These are phyloP conservation scores for Polyporus tsugae DNA, from an alignment of 1,284 basidiomycete genomes.

Conservation along the genomic window DNA sequence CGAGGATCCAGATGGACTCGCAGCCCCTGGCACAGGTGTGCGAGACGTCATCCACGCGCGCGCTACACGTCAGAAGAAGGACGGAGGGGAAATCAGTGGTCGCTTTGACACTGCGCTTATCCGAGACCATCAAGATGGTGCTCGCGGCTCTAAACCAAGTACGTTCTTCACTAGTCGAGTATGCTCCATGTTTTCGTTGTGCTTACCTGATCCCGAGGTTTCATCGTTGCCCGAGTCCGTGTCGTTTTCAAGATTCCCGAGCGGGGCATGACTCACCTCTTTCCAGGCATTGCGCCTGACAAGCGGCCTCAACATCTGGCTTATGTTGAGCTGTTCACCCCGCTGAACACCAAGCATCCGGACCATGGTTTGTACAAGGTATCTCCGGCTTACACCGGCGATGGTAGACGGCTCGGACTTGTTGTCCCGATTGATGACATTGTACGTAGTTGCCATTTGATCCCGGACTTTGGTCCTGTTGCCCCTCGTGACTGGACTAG, in stretches of 20 bases:
- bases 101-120: slow-evolving; percentile 33
- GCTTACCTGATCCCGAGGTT: slow-evolving; percentile 18
- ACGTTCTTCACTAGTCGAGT: no score
- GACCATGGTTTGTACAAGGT: slow-evolving; percentile 32
- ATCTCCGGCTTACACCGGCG: slow-evolving; percentile 10
- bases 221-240: slow-evolving; percentile 29
- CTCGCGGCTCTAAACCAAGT: background rate
- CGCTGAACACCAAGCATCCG: slow-evolving; percentile 24
- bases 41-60: slow-evolving; percentile 24
- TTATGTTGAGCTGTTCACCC: slow-evolving; percentile 45
- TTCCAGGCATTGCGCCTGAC: slow-evolving; percentile 12
- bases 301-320: slow-evolving; percentile 34
- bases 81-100: slow-evolving; percentile 14
- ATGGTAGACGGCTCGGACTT: slow-evolving; percentile 30
- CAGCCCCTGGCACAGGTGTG: background rate
- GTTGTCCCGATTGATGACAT: slow-evolving; percentile 39
- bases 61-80: slow-evolving; percentile 16
- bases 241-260: slow-evolving; percentile 27
- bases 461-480: slow-evolving; percentile 27
- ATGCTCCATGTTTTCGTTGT: no score
- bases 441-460: slow-evolving; percentile 41
- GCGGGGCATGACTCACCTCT: slow-evolving; percentile 1
- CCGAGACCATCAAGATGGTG: slow-evolving; percentile 1
- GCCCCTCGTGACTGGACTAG: slow-evolving; percentile 43
- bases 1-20: slow-evolving; percentile 6